Conservation (phyloP, 257 asterid species). For the Scutellaria galericulata region DNA sequence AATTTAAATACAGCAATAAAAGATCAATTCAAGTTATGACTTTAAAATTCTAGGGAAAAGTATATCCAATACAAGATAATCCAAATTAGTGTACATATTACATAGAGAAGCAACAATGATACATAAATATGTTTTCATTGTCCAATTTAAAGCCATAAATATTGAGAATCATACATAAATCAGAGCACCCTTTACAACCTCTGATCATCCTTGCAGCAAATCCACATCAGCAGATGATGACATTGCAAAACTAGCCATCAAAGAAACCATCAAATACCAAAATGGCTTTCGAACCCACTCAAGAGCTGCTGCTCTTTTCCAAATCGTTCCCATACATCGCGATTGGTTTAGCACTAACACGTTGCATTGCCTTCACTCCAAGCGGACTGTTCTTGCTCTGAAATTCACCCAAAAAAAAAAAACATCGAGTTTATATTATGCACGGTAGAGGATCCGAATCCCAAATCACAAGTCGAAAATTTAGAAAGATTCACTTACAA, state of each 20-base stretch:
- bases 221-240: constrained; percentile 26
- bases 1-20: background rate
- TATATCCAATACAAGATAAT: background rate
- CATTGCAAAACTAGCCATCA: constrained; percentile 5
- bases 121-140: constrained; percentile 18
- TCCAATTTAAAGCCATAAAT: constrained; percentile 40
- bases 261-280: background rate
- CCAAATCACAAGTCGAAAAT: background rate
- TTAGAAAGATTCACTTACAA: constrained; percentile 40
- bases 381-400: constrained; percentile 60
- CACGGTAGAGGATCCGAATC: too few relatives aligned
- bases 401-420: background rate
- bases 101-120: background rate
- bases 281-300: constrained; percentile 18
- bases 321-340: constrained; percentile 24
- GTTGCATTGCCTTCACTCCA: constrained; percentile 55
- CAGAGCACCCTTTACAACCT: constrained; percentile 22
- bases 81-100: constrained; percentile 12
- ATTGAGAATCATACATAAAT: constrained; percentile 42
- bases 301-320: constrained; percentile 43
- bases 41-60: background rate
- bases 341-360: constrained; percentile 44
- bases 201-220: constrained; percentile 1
- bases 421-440: too few relatives aligned
- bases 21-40: background rate